Evolutionary conservation across 2,329 filamentous ascomycete species (phyloP), one percentile per base, ranked within the genome.

Genomic region (Rhexocercosporidium sp.): DNA sequence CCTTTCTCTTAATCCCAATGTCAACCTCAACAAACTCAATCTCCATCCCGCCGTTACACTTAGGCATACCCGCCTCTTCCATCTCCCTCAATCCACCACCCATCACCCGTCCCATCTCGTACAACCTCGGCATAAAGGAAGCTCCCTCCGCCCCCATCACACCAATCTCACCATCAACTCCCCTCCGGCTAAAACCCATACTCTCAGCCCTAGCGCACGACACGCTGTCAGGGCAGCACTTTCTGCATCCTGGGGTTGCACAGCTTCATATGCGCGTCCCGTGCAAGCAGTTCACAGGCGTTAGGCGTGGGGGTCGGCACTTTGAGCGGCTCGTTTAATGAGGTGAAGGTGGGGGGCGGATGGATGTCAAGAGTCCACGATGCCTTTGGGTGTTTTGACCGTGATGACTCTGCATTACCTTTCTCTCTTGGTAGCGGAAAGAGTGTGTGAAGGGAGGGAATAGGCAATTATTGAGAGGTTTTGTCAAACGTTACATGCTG

Each of bases 181-280:
- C 49, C 53, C 2, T 14, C 53, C 53, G 53, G 53, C 5, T 56
- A 37, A 56, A 37, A 20, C 53, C 31, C 31, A 20, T 22, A 2
- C 18, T 56, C 53, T n/a, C 53, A 37, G 31, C 31, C 49, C 54
- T 41, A 25, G 31, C 54, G 14, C 54, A 57, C 54, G 54, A 57
- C n/a, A 57, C 27, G 54, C 54, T 57, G 34, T 25, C 54, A 57
- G 54, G 31, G 31, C 54, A 57, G 54, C 54, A 22, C 3, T 39
- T 57, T 16, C 54, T 8, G 20, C n/a, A 37, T 39, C 11, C 34
- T 34, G 54, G 20, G 20, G 54, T 27, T 12, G 54, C 54, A 57
- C 54, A 57, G 14, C 31, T 39, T 25, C n/a, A 57, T 57, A n/a
- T 41, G 54, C 31, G 8, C 2, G 31, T 31, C 4, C 29, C 29